A percentile compares a stretch with the other conserved stretches of the same genome.
Conservation (phyloP, 2,329 filamentous ascomycete genomes). For the Botrytis cinerea region DNA sequence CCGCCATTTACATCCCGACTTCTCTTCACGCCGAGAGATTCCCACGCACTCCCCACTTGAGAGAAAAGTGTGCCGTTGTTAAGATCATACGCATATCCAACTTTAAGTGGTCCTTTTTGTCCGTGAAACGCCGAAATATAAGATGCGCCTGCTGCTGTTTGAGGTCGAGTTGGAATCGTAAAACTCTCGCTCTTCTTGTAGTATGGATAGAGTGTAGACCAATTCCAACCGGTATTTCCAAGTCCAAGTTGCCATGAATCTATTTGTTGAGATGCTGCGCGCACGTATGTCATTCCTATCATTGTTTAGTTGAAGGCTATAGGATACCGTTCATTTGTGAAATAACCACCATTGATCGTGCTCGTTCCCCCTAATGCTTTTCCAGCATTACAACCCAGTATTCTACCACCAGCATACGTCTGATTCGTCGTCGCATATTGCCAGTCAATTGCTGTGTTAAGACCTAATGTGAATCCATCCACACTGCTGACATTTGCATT, state of each 20-base stretch:
- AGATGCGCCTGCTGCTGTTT: conserved; percentile 25
- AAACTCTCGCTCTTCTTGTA: conserved; percentile 44
- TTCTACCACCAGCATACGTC: conserved; percentile 24
- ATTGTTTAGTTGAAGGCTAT: conserved; percentile 37
- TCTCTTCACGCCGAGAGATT: conserved; percentile 23
- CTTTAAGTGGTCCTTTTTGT: conserved; percentile 27
- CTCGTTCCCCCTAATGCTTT: conserved; percentile 32
- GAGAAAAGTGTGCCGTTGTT: conserved; percentile 23
- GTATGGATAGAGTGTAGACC: conserved; percentile 47
- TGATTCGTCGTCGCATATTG: conserved; percentile 29
- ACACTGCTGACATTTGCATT: conserved; percentile 29
- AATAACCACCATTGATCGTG: conserved; percentile 38
- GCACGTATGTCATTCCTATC: conserved; percentile 38
- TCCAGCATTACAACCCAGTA: conserved; percentile 23
- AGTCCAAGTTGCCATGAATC: conserved; percentile 47
- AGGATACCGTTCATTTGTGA: conserved; percentile 30
- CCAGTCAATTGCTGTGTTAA: conserved; percentile 31
- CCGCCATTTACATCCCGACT: conserved; percentile 30
- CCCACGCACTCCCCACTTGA: conserved; percentile 23
- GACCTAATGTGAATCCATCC: conserved; percentile 25
- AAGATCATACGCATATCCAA: conserved; percentile 30
- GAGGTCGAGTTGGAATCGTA: conserved; percentile 30
- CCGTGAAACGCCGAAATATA: conserved; percentile 28
- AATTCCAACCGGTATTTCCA: conserved; percentile 49
- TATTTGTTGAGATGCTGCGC: conserved; percentile 40